A percentile compares a stretch with the other conserved stretches of the same genome.
These are phyloP conservation scores for Oenanthe javanica DNA, from an alignment of 140 eudicot genomes.

Conservation along the genomic window DNA sequence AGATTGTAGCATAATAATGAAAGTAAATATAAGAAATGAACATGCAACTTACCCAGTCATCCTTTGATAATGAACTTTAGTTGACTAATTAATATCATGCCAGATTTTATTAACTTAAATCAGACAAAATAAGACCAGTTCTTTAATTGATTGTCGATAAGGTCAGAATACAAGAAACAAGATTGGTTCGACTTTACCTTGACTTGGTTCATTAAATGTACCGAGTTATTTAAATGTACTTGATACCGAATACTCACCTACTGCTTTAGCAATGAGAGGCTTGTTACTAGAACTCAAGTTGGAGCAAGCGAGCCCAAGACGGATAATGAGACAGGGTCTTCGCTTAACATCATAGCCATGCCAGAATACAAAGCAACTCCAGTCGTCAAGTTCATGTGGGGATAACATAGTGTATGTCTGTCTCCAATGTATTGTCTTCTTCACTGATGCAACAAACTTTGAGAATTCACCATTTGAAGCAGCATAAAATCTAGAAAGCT, in stretches of 20 bases:
- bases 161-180: neutral
- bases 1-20: neutral
- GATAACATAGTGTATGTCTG: conserved; percentile 47
- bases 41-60: neutral
- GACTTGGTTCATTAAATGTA: neutral
- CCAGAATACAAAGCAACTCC: conserved; percentile 66
- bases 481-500: conserved; percentile 52
- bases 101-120: neutral
- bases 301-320: conserved; percentile 57
- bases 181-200: neutral
- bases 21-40: neutral
- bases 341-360: conserved; percentile 55
- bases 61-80: neutral
- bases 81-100: neutral
- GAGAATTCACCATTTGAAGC: conserved; percentile 54
- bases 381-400: conserved; percentile 50
- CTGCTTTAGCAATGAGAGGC: conserved; percentile 50
- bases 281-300: conserved; percentile 34
- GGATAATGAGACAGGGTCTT: conserved; percentile 60
- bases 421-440: conserved; percentile 64
- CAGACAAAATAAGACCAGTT: neutral
- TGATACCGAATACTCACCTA: conserved; percentile 34
- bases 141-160: too few relatives aligned
- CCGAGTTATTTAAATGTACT: neutral
- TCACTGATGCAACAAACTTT: conserved; percentile 41